Evolutionary conservation across 371 early-diverging fungal genomes (phyloP), one percentile per base, ranked within the genome.

Genomic region (Circinella umbellata): DNA sequence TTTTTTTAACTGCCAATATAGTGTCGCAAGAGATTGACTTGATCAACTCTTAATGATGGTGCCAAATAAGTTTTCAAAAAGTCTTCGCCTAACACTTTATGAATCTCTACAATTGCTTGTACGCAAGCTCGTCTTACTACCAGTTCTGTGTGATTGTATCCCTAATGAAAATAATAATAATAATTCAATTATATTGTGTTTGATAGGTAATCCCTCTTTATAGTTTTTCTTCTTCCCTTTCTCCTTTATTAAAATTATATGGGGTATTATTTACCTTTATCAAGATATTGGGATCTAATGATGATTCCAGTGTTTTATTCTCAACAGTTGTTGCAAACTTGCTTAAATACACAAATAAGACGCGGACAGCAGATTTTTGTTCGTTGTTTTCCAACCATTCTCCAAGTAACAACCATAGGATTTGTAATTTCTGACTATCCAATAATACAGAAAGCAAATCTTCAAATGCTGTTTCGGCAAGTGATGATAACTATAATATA

Each of bases 111-210:
- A 18, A 77, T 53, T 10, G 80, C 72, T 34, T 75, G 61, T 3
- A 80, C 73, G 54, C 80, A 73, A 17, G 77, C 65, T 55, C 69
- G 60, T 42, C 80, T 66, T 5, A 80, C 71, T 7, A 66, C 60
- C 9, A 70, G 20, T 51, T 64, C 62, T 14, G 63, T 7, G 59
- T 76, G 75, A 62, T 72, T 73, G 39, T 57, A 63, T 34, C 77
- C 73, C 77, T 76, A 39, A 27, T 27, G 27, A 27, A 27, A 27
- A 27, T 1, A 27, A 27, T 1, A 27, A 27, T 27, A 27, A 27
- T 27, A n/a, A n/a, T n/a, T n/a, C 2, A 27, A 27, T 27, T 27
- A 27, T 27, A 27, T 2, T 27, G 27, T 27, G 8, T 3, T 53
- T 20, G 46, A n/a, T 47, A 48, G 36, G 39, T 17, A 17, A 14